Evolutionary conservation across 176 grass and related monocot species (phyloP).

Genomic region (Carex littledalei): DNA sequence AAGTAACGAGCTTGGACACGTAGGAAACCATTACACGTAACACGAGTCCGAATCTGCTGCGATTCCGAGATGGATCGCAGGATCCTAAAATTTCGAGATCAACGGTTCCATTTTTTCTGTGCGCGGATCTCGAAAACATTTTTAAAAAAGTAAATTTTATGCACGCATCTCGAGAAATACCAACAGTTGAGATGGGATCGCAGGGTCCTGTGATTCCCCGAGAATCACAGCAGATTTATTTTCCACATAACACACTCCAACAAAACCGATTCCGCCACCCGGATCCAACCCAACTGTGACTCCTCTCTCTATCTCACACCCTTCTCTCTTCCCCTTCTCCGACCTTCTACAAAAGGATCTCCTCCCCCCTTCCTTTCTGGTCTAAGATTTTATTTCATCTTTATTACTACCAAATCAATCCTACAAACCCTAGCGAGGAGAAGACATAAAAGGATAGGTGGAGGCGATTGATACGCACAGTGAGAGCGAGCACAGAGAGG

Average conservation of each 20-base stretch:
- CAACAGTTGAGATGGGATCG: too few relatives aligned
- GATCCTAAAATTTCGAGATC: too few relatives aligned
- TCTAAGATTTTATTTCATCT: not conserved
- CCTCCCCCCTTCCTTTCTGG: not conserved
- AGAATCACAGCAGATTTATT: too few relatives aligned
- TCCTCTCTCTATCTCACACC: not conserved
- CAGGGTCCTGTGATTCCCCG: too few relatives aligned
- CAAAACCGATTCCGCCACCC: conserved; percentile 4
- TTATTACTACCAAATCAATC: conserved; percentile 2
- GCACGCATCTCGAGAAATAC: too few relatives aligned
- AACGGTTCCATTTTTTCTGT: too few relatives aligned
- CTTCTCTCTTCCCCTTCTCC: not conserved
- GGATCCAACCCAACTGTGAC: not conserved
- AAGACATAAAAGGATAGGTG: not conserved
- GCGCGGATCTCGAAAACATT: too few relatives aligned
- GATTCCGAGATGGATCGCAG: too few relatives aligned
- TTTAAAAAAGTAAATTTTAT: too few relatives aligned
- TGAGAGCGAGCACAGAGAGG: not conserved
- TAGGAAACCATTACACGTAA: not conserved
- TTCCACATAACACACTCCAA: not conserved
- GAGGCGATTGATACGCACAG: conserved; percentile 33
- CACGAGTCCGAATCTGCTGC: too few relatives aligned
- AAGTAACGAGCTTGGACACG: not conserved
- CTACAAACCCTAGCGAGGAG: not conserved
- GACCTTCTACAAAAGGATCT: not conserved